Evolutionary conservation across 306 rosid genomes (phyloP).

Genomic region (Psophocarpus tetragonolobus): DNA sequence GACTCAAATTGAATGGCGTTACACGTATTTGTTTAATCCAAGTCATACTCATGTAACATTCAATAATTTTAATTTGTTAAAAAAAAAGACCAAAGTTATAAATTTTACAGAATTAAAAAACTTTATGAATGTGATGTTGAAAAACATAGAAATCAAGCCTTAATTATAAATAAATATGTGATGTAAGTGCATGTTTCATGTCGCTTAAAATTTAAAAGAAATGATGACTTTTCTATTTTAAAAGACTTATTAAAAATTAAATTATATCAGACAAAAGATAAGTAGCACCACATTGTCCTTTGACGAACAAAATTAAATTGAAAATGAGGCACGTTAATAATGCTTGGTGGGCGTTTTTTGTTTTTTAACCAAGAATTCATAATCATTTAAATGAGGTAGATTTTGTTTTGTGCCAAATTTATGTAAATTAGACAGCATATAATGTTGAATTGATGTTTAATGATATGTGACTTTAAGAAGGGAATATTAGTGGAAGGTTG

Average conservation of each 20-base stretch:
- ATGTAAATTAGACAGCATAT: neutral
- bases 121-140: too few relatives aligned
- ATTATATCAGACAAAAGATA: neutral
- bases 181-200: too few relatives aligned
- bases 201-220: neutral
- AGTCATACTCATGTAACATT: too few relatives aligned
- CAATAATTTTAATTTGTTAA: too few relatives aligned
- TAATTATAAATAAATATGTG: too few relatives aligned
- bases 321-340: neutral
- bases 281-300: neutral
- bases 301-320: neutral
- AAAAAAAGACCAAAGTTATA: too few relatives aligned
- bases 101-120: too few relatives aligned
- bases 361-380: neutral
- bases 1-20: too few relatives aligned
- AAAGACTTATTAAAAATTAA: neutral
- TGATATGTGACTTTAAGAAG: neutral
- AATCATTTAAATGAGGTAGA: neutral
- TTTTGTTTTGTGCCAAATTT: neutral
- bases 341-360: neutral
- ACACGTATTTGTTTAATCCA: too few relatives aligned
- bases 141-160: too few relatives aligned
- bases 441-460: neutral
- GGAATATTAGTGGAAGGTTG: slow-evolving; percentile 7
- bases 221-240: neutral